phyloP scores from a whole-genome alignment of 83 land plant genomes.

The Diphasiastrum complanatum region DNA sequence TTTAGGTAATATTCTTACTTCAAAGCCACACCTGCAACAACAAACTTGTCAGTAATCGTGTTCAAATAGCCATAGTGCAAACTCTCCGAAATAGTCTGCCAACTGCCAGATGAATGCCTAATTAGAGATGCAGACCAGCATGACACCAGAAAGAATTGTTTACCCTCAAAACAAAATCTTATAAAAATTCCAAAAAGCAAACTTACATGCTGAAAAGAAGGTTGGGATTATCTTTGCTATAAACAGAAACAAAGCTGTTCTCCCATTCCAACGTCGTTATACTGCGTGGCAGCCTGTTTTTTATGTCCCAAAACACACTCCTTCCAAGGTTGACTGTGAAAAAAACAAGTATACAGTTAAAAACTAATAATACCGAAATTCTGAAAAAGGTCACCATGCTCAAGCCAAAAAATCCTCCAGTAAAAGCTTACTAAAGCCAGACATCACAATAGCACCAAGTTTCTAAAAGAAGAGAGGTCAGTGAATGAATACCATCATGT shows the following conservation, averaged over 20 bases:
- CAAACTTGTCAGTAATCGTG: neutral
- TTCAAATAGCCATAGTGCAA: neutral
- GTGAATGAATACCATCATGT: constrained; percentile 68
- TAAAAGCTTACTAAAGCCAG: neutral
- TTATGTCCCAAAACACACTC: constrained; percentile 99
- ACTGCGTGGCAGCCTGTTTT: constrained; percentile 93
- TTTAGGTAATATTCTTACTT: constrained; percentile 91
- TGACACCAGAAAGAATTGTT: neutral
- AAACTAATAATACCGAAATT: neutral
- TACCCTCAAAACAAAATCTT: neutral
- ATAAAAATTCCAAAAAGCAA: neutral
- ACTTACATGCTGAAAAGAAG: constrained; percentile 97
- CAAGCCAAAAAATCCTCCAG: neutral
- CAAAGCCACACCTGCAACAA: constrained; percentile 85
- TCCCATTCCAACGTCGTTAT: constrained; percentile 99
- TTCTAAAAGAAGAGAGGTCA: constrained; percentile 1
- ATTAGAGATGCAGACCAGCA: neutral
- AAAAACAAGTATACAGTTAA: neutral
- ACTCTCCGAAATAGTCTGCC: too few species aligned
- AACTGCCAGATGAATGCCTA: neutral
- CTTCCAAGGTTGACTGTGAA: constrained; percentile 88
- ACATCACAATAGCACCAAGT: neutral
- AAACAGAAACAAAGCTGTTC: constrained; percentile 96
- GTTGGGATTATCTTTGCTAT: constrained; percentile 99
- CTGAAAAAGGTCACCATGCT: constrained; percentile 2